phyloP scores from a whole-genome alignment of 2,329 filamentous ascomycete species.

The Arthrinium phaeospermum region DNA sequence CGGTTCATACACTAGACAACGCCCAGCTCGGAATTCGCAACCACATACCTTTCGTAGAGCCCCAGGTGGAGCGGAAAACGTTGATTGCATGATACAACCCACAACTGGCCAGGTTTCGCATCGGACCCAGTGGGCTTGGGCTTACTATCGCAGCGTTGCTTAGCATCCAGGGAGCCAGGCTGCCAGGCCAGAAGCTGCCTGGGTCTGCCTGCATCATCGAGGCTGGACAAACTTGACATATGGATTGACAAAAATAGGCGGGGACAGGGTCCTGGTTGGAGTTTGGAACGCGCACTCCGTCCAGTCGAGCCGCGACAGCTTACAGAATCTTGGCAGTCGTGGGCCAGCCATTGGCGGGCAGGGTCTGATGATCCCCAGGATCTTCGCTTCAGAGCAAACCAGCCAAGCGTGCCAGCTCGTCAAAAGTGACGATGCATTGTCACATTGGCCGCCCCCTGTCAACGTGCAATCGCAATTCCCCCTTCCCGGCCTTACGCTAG shows the following conservation, averaged over 20 bases:
- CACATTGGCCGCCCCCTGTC: not conserved
- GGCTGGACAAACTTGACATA: not conserved
- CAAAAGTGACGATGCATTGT: not conserved
- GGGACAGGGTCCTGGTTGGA: not conserved
- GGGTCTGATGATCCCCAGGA: constrained; percentile 11
- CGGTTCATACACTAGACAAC: not conserved
- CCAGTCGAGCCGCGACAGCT: not conserved
- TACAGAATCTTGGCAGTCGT: not conserved
- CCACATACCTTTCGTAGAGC: not conserved
- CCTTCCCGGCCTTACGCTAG: not conserved
- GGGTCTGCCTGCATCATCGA: too few species aligned
- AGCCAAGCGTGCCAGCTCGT: not conserved
- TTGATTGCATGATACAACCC: not conserved
- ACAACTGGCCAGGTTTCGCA: not conserved
- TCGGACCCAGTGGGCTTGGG: not conserved
- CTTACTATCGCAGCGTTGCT: not conserved
- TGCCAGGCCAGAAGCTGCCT: too few species aligned
- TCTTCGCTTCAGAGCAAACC: not conserved
- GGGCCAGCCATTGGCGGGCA: not conserved
- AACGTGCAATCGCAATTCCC: not conserved
- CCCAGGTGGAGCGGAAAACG: not conserved
- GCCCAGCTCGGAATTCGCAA: not conserved
- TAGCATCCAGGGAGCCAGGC: not conserved
- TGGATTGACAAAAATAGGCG: not conserved
- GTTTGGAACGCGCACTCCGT: not conserved